Evolutionary conservation across 139 green algal genomes (phyloP), one percentile per base, ranked within the genome.

Genomic region (Diplosphaera chodatii): DNA sequence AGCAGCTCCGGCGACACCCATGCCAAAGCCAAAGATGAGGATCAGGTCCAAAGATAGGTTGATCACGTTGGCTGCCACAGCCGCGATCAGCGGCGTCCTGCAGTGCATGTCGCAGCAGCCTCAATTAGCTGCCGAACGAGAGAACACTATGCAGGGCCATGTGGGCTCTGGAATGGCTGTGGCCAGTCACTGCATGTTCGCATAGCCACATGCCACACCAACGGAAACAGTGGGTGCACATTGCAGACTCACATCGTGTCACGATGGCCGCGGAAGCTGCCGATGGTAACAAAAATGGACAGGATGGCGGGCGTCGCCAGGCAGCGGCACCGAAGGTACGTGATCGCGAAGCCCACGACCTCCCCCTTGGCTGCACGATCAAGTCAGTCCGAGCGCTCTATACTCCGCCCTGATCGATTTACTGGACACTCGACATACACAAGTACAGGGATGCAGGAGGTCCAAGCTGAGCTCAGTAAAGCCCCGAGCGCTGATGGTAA

Each of bases 301-400:
- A 79, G 62, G 20, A 69, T 34, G 23, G 70, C 74, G 4, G 74
- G 74, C 4, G 30, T 55, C 48, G 68, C 74, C 22, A 79, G 28
- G 5, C 68, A 63, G 1, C 74, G 63, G 40, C 74, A 79, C 25
- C 74, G 74, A 25, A 79, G 63, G n/a, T 75, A 79, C 25, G 74
- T 62, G 1, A 79, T 27, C 21, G 68, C 74, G 28, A 69, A 66
- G 1, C 10, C 22, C 4, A 48, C 41, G 4, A 79, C 63, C 63
- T 48, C 30, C 10, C 21, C 63, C 63, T 67, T 32, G 16, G 67
- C 40, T 64, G 70, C 70, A 74, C 30, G 48, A 8, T 21, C 10
- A 48, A n/a, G n/a, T n/a, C n/a, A n/a, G n/a, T n/a, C n/a, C n/a
- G n/a, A n/a, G n/a, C n/a, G n/a, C n/a, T n/a, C n/a, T n/a, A n/a